phyloP scores from a whole-genome alignment of 1,284 basidiomycete genomes.

The Irpex rosettiformis region DNA sequence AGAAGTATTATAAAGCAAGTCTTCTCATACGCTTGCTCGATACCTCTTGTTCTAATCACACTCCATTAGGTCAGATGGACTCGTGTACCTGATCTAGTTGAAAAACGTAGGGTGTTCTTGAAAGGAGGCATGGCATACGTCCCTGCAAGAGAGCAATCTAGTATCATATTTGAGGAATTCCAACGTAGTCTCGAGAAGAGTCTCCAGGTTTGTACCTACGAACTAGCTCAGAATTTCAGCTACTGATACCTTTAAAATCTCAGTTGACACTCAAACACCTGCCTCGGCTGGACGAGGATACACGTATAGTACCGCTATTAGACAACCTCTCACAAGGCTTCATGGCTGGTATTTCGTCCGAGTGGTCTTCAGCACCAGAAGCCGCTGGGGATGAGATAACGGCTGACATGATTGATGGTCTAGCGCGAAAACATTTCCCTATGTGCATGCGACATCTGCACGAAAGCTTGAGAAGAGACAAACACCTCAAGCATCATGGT shows the following conservation, averaged over 20 bases:
- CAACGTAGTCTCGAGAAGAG: conserved; percentile 71
- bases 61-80: conserved; percentile 71
- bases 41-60: neutral
- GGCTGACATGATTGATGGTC: conserved; percentile 91
- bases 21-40: neutral
- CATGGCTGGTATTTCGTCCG: conserved; percentile 85
- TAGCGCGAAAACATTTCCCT: conserved; percentile 90
- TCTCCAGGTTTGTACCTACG: conserved; percentile 61
- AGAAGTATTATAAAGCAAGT: conserved; percentile 70
- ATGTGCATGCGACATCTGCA: conserved; percentile 95
- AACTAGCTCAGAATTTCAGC: neutral
- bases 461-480: conserved; percentile 71
- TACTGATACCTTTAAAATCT: no score
- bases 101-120: conserved; percentile 80
- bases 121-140: conserved; percentile 89
- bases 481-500: conserved; percentile 92
- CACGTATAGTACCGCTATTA: conserved; percentile 87
- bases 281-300: conserved; percentile 95
- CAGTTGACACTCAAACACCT: conserved; percentile 86
- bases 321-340: conserved; percentile 94
- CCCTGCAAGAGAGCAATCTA: conserved; percentile 77
- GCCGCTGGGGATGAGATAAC: conserved; percentile 67
- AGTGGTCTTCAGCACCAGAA: conserved; percentile 61
- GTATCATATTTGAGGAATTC: conserved; percentile 90
- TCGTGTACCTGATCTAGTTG: conserved; percentile 90